Percentiles rank a stretch among this genome's conserved stretches.
These are phyloP conservation scores for Protomyces inundatus DNA, from an alignment of 1,139 yeast genomes.

Conservation along the genomic window DNA sequence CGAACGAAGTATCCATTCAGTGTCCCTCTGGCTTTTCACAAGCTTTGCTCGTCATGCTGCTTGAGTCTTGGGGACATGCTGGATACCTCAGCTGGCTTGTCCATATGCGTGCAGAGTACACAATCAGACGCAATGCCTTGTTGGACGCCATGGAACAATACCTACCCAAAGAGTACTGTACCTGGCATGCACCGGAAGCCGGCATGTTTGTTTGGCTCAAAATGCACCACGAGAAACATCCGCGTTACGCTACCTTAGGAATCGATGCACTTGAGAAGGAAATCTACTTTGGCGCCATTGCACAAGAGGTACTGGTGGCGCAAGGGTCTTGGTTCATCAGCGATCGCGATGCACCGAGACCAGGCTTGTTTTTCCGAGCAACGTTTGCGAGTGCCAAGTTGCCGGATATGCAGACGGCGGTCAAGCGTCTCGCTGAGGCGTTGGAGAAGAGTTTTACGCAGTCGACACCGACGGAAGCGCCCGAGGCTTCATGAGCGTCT, in stretches of 20 bases:
- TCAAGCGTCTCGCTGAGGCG: conserved; percentile 62
- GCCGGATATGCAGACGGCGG: conserved; percentile 54
- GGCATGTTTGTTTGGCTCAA: conserved; percentile 88
- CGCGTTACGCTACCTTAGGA: conserved; percentile 54
- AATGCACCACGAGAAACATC: conserved; percentile 74
- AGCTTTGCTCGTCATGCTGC: conserved; percentile 57
- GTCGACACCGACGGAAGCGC: not conserved
- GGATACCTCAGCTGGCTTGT: conserved; percentile 86
- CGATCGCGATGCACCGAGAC: conserved; percentile 35
- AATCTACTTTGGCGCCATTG: conserved; percentile 59
- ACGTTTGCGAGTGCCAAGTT: conserved; percentile 81
- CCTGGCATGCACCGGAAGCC: conserved; percentile 70
- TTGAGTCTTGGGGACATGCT: conserved; percentile 67
- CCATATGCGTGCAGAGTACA: conserved; percentile 74
- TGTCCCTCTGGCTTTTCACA: conserved; percentile 78
- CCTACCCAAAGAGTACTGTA: conserved; percentile 55
- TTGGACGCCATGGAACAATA: conserved; percentile 58
- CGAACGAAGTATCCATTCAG: conserved; percentile 80
- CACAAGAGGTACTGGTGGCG: conserved; percentile 65
- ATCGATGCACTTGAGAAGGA: conserved; percentile 58
- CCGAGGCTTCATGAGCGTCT: not conserved
- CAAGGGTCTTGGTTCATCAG: conserved; percentile 82
- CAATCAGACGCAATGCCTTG: conserved; percentile 71
- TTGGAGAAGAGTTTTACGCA: conserved; percentile 39
- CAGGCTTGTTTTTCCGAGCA: conserved; percentile 71